A percentile compares a stretch with the other conserved stretches of the same genome.
Conservation (phyloP, 768 basidiomycete genomes). For the Mycena galopus region DNA sequence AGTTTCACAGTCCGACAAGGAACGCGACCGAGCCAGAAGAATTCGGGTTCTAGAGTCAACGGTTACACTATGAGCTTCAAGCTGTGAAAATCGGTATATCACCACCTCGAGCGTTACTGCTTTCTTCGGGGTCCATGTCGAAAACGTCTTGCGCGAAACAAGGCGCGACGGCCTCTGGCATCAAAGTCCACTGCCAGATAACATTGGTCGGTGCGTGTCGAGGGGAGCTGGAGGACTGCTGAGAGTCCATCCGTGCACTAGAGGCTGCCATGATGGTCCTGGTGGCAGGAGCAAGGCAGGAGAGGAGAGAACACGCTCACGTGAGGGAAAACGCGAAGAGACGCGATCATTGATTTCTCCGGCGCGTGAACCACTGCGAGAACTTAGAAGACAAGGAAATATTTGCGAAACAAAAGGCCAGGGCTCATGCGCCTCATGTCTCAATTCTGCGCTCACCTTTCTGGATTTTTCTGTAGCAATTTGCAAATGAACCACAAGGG, state of each 20-base stretch:
- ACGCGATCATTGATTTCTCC: too few relatives aligned
- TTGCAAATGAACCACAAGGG: too few relatives aligned
- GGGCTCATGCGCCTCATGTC: too few relatives aligned
- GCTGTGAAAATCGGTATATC: background rate
- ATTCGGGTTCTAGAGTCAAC: conserved; percentile 63
- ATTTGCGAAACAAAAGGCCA: too few relatives aligned
- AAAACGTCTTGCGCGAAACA: conserved; percentile 70
- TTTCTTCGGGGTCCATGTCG: conserved; percentile 60
- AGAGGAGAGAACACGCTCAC: too few relatives aligned
- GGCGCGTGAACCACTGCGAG: too few relatives aligned
- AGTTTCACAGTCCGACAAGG: conserved; percentile 77
- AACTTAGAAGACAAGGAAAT: too few relatives aligned
- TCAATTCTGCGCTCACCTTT: too few relatives aligned
- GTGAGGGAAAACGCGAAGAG: too few relatives aligned
- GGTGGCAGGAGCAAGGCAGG: too few relatives aligned
- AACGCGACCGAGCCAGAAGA: conserved; percentile 78
- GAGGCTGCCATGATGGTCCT: background rate
- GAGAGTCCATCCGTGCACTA: background rate
- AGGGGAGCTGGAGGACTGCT: background rate
- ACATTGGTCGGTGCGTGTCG: background rate
- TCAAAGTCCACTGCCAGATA: conserved; percentile 69
- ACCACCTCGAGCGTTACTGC: conserved; percentile 49
- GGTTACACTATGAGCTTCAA: conserved; percentile 11
- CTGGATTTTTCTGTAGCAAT: too few relatives aligned
- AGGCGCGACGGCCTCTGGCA: conserved; percentile 64